phyloP scores from a whole-genome alignment of 2,329 filamentous ascomycete genomes.

The Hawksworthiomyces lignivorus region DNA sequence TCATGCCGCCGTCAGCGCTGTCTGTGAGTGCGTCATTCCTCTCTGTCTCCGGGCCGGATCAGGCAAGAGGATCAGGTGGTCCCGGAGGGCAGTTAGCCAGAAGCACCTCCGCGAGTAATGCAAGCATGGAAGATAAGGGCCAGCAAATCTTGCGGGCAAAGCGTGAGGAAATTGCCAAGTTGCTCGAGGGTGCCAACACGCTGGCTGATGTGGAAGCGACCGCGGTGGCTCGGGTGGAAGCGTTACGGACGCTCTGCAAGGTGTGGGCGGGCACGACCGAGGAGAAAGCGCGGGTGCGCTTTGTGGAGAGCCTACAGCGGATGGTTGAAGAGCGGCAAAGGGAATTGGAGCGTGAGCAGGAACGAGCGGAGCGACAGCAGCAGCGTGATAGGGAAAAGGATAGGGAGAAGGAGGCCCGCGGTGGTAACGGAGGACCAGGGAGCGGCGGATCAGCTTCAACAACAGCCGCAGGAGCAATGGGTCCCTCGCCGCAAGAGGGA shows the following conservation, averaged over 20 bases:
- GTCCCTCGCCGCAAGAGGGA: background rate
- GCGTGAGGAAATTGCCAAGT: conserved; percentile 60
- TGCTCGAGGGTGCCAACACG: conserved; percentile 37
- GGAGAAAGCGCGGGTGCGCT: conserved; percentile 73
- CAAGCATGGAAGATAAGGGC: conserved; percentile 69
- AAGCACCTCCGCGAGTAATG: background rate
- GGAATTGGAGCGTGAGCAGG: conserved; percentile 41
- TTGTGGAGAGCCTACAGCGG: conserved; percentile 74
- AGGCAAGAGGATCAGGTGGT: conserved; percentile 25
- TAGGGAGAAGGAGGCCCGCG: background rate
- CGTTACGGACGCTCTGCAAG: conserved; percentile 64
- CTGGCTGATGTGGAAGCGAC: conserved; percentile 25
- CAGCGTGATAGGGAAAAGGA: conserved; percentile 8
- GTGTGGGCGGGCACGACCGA: conserved; percentile 96
- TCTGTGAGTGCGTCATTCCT: conserved; percentile 80
- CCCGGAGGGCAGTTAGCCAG: background rate
- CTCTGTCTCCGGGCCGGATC: conserved; percentile 79
- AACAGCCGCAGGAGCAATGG: background rate
- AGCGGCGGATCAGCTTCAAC: background rate
- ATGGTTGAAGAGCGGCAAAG: conserved; percentile 69
- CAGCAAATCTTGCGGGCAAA: conserved; percentile 68
- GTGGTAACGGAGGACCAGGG: background rate
- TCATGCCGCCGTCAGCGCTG: conserved; percentile 78
- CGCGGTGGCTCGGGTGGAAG: conserved; percentile 66
- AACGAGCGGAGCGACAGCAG: conserved; percentile 21